phyloP scores from a whole-genome alignment of 2,329 filamentous ascomycete species.

The Stagonosporopsis tanaceti region DNA sequence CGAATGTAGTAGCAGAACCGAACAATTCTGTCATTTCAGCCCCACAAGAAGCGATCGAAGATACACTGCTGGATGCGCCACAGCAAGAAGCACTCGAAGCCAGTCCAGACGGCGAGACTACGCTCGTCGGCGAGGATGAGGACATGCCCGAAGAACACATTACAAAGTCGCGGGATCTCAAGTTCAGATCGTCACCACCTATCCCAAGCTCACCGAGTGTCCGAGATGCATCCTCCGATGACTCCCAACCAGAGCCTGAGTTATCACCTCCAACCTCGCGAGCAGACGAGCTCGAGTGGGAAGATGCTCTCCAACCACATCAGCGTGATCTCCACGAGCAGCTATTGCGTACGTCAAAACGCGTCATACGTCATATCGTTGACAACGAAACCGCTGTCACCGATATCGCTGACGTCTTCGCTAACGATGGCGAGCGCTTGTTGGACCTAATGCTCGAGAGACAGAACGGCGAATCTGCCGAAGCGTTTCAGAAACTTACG shows the following conservation, averaged over 20 bases:
- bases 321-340: conserved; percentile 51
- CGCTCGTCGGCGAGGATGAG: conserved; percentile 12
- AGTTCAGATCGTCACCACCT: conserved; percentile 37
- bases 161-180: conserved; percentile 13
- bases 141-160: neutral
- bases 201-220: conserved; percentile 30
- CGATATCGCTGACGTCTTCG: conserved; percentile 56
- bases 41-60: conserved; percentile 20
- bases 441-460: conserved; percentile 53
- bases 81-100: neutral
- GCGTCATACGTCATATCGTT: conserved; percentile 56
- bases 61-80: conserved; percentile 6
- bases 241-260: conserved; percentile 26
- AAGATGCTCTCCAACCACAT: conserved; percentile 48
- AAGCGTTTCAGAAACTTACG: conserved; percentile 30
- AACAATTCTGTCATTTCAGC: conserved; percentile 7
- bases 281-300: conserved; percentile 50
- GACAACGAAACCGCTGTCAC: conserved; percentile 56
- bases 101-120: conserved; percentile 16
- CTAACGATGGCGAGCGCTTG: conserved; percentile 53
- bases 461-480: conserved; percentile 50
- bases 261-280: conserved; percentile 30
- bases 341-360: conserved; percentile 52
- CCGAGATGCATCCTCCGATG: conserved; percentile 40
- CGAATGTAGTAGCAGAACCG: neutral